These are phyloP conservation scores for Diversispora epigaea DNA, from an alignment of 192 early-diverging fungal genomes.

Conservation along the genomic window DNA sequence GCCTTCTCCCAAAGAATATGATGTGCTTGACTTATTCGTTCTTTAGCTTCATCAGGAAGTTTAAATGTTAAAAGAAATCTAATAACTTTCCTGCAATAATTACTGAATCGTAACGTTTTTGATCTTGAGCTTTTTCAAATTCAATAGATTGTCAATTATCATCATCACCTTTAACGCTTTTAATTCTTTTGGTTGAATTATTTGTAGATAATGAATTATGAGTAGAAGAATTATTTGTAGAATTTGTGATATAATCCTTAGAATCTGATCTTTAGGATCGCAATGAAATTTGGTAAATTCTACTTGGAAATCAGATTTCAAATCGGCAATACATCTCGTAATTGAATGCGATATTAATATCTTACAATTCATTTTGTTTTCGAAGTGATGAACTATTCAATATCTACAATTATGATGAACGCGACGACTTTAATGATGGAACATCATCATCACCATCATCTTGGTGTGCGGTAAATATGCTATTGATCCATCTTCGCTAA, in stretches of 20 bases:
- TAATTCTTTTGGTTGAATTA: too few species aligned
- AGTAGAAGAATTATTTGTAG: background rate
- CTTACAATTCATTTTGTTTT: background rate
- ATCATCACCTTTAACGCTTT: background rate
- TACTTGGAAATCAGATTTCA: background rate
- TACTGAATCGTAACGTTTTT: background rate
- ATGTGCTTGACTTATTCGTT: background rate
- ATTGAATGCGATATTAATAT: background rate
- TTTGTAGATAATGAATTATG: background rate
- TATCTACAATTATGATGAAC: background rate
- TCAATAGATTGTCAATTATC: background rate
- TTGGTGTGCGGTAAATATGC: too few species aligned
- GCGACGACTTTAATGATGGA: background rate
- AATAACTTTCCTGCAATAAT: background rate
- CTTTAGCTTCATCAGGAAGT: slow-evolving; percentile 9
- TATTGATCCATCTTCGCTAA: too few species aligned
- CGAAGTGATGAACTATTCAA: background rate
- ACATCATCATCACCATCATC: background rate
- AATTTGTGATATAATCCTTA: too few species aligned
- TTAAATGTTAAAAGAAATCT: background rate
- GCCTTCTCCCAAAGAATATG: background rate
- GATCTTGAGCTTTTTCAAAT: slow-evolving; percentile 7
- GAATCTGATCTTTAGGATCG: too few species aligned
- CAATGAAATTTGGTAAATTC: slow-evolving; percentile 14
- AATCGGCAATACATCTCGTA: background rate